These are phyloP conservation scores for Apiotrichum laibachii DNA, from an alignment of 1,284 basidiomycete genomes.

Conservation along the genomic window DNA sequence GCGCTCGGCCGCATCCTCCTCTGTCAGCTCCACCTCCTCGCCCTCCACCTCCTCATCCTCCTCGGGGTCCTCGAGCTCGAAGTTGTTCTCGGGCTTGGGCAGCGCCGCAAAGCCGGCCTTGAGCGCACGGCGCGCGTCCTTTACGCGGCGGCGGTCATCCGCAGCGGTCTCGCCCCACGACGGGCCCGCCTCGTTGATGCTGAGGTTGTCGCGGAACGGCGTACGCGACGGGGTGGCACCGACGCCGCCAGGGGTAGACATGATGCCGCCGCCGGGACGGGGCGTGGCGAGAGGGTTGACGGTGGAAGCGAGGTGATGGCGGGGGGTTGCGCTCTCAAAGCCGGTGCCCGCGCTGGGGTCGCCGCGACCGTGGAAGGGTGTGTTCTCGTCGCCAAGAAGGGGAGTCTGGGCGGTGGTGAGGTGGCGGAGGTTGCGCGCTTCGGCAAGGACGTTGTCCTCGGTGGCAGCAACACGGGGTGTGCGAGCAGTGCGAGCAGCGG, in stretches of 20 bases:
- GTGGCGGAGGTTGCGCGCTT: conserved; percentile 90
- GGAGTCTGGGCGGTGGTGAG: conserved; percentile 92
- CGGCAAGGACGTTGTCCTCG: conserved; percentile 91
- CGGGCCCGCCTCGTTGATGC: conserved; percentile 73
- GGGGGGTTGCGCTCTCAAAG: conserved; percentile 85
- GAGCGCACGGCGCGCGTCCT: conserved; percentile 68
- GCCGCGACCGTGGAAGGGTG: conserved; percentile 71
- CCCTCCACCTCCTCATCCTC: conserved; percentile 57
- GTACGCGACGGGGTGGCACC: conserved; percentile 80
- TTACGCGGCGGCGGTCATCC: conserved; percentile 64
- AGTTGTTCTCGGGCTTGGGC: conserved; percentile 95
- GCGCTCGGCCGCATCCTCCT: conserved; percentile 89
- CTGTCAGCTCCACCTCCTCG: conserved; percentile 54
- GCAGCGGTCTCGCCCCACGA: conserved; percentile 68
- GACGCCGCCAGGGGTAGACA: conserved; percentile 63
- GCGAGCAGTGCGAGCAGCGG: conserved; percentile 81
- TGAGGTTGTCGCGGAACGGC: conserved; percentile 84
- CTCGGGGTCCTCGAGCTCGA: conserved; percentile 88
- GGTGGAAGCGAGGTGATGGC: conserved; percentile 81
- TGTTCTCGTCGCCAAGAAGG: conserved; percentile 93
- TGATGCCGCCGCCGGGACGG: conserved; percentile 53
- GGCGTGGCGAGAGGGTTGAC: conserved; percentile 95
- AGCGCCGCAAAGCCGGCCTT: conserved; percentile 77
- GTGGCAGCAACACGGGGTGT: conserved; percentile 76
- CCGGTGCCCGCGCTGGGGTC: conserved; percentile 66